Evolutionary conservation across 2,329 filamentous ascomycete species (phyloP).

Genomic region (Fusarium avenaceum): DNA sequence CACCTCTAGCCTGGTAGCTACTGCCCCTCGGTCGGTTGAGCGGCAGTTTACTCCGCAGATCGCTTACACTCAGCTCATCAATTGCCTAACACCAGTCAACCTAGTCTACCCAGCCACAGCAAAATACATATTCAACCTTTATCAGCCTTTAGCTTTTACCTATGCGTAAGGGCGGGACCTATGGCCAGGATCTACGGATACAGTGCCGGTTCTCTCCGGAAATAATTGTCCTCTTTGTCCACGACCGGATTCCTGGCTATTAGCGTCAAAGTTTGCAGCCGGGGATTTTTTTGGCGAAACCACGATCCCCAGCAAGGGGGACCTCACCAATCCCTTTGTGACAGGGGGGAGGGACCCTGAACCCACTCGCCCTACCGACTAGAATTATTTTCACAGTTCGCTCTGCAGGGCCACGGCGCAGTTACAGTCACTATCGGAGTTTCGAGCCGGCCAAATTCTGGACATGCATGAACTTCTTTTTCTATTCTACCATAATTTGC

Average conservation of each 20-base stretch:
- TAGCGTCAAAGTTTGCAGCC: constrained; percentile 14
- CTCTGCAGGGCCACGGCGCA: neutral
- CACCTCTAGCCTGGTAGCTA: too few relatives aligned
- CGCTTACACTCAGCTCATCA: too few relatives aligned
- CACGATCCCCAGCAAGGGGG: constrained; percentile 34
- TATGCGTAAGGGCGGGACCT: neutral
- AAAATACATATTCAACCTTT: too few relatives aligned
- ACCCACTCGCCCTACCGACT: neutral
- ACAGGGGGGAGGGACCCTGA: neutral
- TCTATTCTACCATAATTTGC: too few relatives aligned
- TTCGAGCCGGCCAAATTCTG: neutral
- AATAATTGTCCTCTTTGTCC: constrained; percentile 11
- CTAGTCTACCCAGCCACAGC: too few relatives aligned
- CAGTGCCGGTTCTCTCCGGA: constrained; percentile 5
- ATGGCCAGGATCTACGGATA: neutral
- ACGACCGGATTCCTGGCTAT: constrained; percentile 18
- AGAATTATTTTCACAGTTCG: neutral
- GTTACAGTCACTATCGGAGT: neutral
- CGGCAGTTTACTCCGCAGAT: too few relatives aligned
- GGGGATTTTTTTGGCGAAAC: constrained; percentile 30
- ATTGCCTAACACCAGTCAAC: too few relatives aligned
- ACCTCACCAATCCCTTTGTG: too few relatives aligned
- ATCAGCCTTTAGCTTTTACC: too few relatives aligned
- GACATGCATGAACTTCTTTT: neutral
- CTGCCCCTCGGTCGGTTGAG: too few relatives aligned